Evolutionary conservation across 306 rosid species (phyloP), one percentile per base, ranked within the genome.

Genomic region (Benincasa hispida): DNA sequence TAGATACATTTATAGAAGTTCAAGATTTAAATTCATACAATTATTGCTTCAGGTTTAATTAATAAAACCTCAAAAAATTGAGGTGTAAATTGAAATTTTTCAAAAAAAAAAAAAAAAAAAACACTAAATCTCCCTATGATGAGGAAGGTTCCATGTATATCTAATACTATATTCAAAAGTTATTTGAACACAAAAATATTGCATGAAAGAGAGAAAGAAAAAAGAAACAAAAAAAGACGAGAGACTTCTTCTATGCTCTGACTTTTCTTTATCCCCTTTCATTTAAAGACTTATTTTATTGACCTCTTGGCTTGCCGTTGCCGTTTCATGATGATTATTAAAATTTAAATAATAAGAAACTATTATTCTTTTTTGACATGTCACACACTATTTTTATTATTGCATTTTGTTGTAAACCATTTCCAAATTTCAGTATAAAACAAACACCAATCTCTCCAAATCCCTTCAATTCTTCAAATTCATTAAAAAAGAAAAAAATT

Each of bases 61-160:
- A n/a, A n/a, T n/a, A n/a, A n/a, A n/a, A n/a, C n/a, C 5, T 32
- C 35, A 32, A 32, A 32, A 32, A 0, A 3, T 32, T 32, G 5
- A 2, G 5, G 5, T 2, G 35, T 39, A 9, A 39, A 39, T 39
- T 39, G 2, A 39, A 39, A 8, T 39, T 8, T 34, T 34, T 34
- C 6, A 2, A 39, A 39, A 9, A 8, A 37, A 37, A 12, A 11
- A 27, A 15, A 63, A 28, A 24, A 15, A 3, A 18, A 9, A 35
- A 35, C 19, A 63, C 4, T 12, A 68, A 68, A 41, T 39, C 30
- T 5, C 54, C 28, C 3, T 28, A 41, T 5, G 82, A 83, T 83
- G 85, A 79, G 80, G 83, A 84, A 72, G 51, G 34, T 25, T 45
- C n/a, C 47, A 70, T 42, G 56, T 32, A 74, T 74, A 74, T 27